These are phyloP conservation scores for Colletotrichum somersetense DNA, from an alignment of 2,329 filamentous ascomycete species.

Conservation along the genomic window DNA sequence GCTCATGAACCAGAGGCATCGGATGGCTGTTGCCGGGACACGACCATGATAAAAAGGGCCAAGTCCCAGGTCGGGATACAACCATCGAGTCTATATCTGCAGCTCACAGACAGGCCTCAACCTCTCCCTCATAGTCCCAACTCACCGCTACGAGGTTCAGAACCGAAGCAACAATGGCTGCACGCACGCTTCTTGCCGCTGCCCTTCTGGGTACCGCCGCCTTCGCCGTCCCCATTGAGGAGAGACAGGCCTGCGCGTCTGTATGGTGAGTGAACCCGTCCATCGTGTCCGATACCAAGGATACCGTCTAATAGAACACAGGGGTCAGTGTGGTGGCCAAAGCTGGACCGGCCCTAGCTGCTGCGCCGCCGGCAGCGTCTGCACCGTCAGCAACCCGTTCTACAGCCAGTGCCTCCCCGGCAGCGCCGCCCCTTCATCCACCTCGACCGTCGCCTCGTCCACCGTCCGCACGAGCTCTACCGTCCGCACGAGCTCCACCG, in stretches of 20 bases:
- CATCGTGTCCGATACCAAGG: not conserved
- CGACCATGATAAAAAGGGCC: slow-evolving; percentile 27
- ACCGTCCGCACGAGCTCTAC: slow-evolving; percentile 42
- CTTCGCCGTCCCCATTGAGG: slow-evolving; percentile 58
- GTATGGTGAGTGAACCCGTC: slow-evolving; percentile 48
- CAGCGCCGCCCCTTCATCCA: slow-evolving; percentile 42
- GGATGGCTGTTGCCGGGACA: not conserved
- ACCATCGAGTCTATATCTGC: not conserved
- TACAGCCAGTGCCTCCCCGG: slow-evolving; percentile 55
- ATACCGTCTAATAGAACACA: slow-evolving; percentile 36
- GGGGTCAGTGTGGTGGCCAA: slow-evolving; percentile 60
- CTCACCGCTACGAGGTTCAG: slow-evolving; percentile 1
- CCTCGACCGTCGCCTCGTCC: slow-evolving; percentile 29
- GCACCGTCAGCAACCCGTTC: slow-evolving; percentile 52
- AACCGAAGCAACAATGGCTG: slow-evolving; percentile 34
- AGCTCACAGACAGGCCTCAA: slow-evolving; percentile 12
- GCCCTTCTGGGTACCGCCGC: slow-evolving; percentile 45
- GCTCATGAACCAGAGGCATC: not conserved
- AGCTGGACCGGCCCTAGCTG: slow-evolving; percentile 59
- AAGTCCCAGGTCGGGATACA: not conserved
- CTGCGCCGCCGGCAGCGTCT: slow-evolving; percentile 56
- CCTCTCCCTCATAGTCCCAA: not conserved
- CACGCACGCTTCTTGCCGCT: slow-evolving; percentile 35
- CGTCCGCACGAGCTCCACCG: slow-evolving; percentile 42
- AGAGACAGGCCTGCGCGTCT: slow-evolving; percentile 54